Percentiles rank a stretch among this genome's conserved stretches.
Conservation (phyloP, 805 yeast genomes). For the Lachancea cidri region DNA sequence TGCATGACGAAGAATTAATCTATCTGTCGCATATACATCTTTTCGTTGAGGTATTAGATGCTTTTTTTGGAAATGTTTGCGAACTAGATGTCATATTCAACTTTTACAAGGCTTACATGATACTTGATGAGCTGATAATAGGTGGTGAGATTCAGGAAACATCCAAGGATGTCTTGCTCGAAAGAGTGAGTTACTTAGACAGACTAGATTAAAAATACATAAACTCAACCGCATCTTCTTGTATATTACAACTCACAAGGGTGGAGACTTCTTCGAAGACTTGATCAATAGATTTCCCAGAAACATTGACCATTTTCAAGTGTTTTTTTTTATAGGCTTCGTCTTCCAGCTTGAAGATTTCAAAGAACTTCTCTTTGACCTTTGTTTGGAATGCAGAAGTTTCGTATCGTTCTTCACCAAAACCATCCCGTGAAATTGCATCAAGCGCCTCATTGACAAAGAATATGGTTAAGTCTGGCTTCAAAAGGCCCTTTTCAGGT, state of each 20-base stretch:
- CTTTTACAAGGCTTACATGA: constrained; percentile 75
- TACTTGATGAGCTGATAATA: constrained; percentile 79
- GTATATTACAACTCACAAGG: constrained; percentile 12
- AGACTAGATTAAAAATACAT: constrained; percentile 39
- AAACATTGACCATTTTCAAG: constrained; percentile 55
- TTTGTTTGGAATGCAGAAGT: constrained; percentile 61
- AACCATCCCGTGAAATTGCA: constrained; percentile 55
- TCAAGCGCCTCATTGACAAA: constrained; percentile 49
- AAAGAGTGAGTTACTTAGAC: constrained; percentile 61
- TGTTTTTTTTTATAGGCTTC: constrained; percentile 13
- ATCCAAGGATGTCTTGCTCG: constrained; percentile 61
- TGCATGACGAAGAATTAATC: constrained; percentile 74
- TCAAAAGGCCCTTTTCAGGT: constrained; percentile 82
- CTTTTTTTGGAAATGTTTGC: constrained; percentile 85
- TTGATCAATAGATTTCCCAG: constrained; percentile 48
- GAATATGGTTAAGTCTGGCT: constrained; percentile 80
- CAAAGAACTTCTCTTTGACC: constrained; percentile 58
- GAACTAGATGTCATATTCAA: constrained; percentile 91
- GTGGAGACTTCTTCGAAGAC: constrained; percentile 47
- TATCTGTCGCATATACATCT: constrained; percentile 81
- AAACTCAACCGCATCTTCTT: constrained; percentile 8
- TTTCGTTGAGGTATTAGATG: constrained; percentile 82
- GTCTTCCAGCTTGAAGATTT: constrained; percentile 37
- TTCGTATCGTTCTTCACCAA: constrained; percentile 95
- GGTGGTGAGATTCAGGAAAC: constrained; percentile 92